These are phyloP conservation scores for Glaciozyma antarctica DNA, from an alignment of 768 basidiomycete species.

Conservation along the genomic window DNA sequence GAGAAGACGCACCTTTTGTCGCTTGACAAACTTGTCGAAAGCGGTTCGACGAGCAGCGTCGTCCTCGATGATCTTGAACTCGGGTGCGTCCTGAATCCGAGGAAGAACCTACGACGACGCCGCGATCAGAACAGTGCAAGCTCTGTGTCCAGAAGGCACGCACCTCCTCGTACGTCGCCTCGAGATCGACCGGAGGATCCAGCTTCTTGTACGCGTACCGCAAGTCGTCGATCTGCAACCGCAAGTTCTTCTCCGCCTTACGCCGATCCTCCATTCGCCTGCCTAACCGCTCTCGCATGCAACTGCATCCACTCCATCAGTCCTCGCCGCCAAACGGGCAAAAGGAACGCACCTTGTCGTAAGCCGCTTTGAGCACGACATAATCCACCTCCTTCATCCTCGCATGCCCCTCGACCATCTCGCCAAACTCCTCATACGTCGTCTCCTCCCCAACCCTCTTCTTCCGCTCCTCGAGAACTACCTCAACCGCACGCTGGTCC, in stretches of 20 bases:
- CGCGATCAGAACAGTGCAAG: not conserved
- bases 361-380: constrained; percentile 54
- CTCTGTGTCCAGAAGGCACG: no score
- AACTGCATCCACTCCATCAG: constrained; percentile 47
- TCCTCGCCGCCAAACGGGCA: not conserved
- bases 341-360: constrained; percentile 47
- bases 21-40: constrained; percentile 75
- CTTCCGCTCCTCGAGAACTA: constrained; percentile 34
- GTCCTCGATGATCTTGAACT: constrained; percentile 70
- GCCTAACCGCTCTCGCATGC: constrained; percentile 58
- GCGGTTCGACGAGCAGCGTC: constrained; percentile 74
- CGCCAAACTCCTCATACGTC: constrained; percentile 36
- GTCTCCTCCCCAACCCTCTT: constrained; percentile 34
- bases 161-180: constrained; percentile 69
- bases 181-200: constrained; percentile 67
- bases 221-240: constrained; percentile 87
- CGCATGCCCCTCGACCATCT: constrained; percentile 44
- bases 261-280: constrained; percentile 79
- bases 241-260: constrained; percentile 61
- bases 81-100: constrained; percentile 67
- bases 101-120: constrained; percentile 51
- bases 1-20: constrained; percentile 61
- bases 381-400: constrained; percentile 46
- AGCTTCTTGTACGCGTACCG: constrained; percentile 91
- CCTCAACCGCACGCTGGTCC: constrained; percentile 57